Evolutionary conservation across 1,284 basidiomycete genomes (phyloP), one percentile per base, ranked within the genome.

Genomic region (Xanthoconium separans): DNA sequence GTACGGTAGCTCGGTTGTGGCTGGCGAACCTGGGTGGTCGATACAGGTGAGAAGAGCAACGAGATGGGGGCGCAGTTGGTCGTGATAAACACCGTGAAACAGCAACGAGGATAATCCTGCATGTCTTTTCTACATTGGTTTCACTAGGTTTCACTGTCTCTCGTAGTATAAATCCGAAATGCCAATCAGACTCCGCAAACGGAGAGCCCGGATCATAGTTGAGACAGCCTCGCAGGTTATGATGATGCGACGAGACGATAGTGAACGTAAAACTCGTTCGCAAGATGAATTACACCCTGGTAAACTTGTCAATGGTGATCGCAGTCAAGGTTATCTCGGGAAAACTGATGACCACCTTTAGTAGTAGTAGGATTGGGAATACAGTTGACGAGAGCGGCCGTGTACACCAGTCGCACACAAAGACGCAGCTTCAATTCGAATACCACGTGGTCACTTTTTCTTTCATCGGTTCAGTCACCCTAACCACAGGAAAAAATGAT

Each of bases 51-150:
- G 30, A 50, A 50, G 42, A 47, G 52, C 51, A 56, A 55, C 49
- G 63, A 65, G 61, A 44, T 40, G 27, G 50, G 52, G 50, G 31
- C 66, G 64, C 65, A 58, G 53, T 50, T 57, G 44, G 46, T 40
- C 24, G 46, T 53, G 48, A 62, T 54, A 43, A 49, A 44, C 50
- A 44, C 33, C 54, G 47, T 68, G 63, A 66, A 65, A 68, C 63
- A 29, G 39, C 16, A 44, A 56, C 47, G 29, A 64, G 47, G 56
- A 57, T 58, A 36, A n/a, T 36, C 34, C 57, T 61, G 34, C 53
- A 18, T 51, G 34, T 48, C 39, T 34, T 56, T 58, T 53, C 48
- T 50, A 29, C 58, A 34, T 41, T 40, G 31, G 47, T 53, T 54
- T 59, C 49, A 56, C 15, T 27, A 27, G 27, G 27, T 27, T 27